A percentile compares a stretch with the other conserved stretches of the same genome.
Evolutionary conservation across 371 early-diverging fungal species (phyloP).

Genomic region (Rhizopus sp.): DNA sequence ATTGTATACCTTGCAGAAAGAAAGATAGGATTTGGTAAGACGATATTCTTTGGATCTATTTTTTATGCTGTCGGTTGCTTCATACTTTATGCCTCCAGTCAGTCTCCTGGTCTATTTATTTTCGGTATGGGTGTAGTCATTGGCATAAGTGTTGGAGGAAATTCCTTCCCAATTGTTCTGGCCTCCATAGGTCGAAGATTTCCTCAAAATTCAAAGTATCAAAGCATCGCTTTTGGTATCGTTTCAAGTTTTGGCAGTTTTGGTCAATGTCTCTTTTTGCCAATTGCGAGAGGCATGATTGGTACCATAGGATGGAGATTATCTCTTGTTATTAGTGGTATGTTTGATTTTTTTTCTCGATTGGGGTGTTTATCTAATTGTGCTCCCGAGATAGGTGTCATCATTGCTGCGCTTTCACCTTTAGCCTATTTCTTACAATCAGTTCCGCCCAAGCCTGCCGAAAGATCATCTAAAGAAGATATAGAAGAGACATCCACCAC

Average conservation of each 20-base stretch:
- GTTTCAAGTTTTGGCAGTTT: constrained; percentile 39
- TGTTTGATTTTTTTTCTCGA: neutral
- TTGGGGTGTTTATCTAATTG: neutral
- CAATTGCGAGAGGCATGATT: constrained; percentile 31
- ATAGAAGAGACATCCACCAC: neutral
- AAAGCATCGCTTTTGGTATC: constrained; percentile 37
- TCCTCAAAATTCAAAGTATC: constrained; percentile 28
- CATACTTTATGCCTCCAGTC: constrained; percentile 28
- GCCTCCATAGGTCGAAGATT: constrained; percentile 32
- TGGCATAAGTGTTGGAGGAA: constrained; percentile 34
- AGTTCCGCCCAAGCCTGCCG: constrained; percentile 15
- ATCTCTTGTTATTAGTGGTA: constrained; percentile 30
- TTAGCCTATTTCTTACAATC: constrained; percentile 26
- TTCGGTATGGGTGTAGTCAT: constrained; percentile 33
- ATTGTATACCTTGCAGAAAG: constrained; percentile 32
- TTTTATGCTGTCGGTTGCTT: constrained; percentile 31
- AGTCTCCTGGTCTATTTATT: constrained; percentile 30
- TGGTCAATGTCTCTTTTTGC: constrained; percentile 38
- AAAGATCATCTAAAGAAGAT: neutral
- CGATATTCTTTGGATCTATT: constrained; percentile 21
- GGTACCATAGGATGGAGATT: constrained; percentile 29
- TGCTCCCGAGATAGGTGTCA: constrained; percentile 6
- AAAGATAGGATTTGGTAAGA: constrained; percentile 35
- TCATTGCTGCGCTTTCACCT: constrained; percentile 18
- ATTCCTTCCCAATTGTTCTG: constrained; percentile 33